Percentiles rank a stretch among this genome's conserved stretches.
Evolutionary conservation across 768 basidiomycete species (phyloP).

Genomic region (Boletales sp.): DNA sequence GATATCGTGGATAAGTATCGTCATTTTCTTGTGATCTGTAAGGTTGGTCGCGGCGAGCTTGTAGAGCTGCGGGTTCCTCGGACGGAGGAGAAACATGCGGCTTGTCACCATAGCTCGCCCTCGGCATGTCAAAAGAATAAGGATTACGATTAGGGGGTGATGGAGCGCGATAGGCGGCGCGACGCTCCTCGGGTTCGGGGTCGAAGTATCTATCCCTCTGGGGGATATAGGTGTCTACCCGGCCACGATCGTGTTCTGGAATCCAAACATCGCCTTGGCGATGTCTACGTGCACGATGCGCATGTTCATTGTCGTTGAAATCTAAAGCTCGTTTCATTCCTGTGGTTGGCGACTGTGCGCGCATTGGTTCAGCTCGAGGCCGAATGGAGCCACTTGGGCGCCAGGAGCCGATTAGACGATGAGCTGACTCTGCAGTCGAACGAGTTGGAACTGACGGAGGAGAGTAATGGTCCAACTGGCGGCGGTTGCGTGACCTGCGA

Average conservation of each 20-base stretch:
- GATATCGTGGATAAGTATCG: constrained; percentile 12
- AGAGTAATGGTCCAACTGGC: constrained; percentile 7
- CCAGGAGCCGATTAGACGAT: constrained; percentile 3
- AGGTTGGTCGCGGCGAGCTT: constrained; percentile 6
- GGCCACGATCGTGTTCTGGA: constrained; percentile 6
- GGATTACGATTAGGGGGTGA: constrained; percentile 7
- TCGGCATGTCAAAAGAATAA: constrained; percentile 6
- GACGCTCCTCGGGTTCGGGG: constrained; percentile 14
- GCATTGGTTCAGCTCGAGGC: constrained; percentile 17
- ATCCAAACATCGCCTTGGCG: constrained; percentile 20
- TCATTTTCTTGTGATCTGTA: constrained; percentile 13
- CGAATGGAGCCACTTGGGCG: constrained; percentile 4
- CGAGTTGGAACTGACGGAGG: constrained; percentile 5
- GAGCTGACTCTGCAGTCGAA: constrained; percentile 1
- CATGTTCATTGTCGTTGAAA: constrained; percentile 16
- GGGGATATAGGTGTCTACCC: constrained; percentile 5
- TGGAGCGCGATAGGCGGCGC: constrained; percentile 2
- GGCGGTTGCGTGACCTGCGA: constrained; percentile 3
- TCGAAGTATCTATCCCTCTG: constrained; percentile 10
- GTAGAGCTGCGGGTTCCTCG: background rate
- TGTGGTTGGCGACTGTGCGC: constrained; percentile 9
- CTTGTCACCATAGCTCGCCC: constrained; percentile 7
- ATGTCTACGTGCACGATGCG: constrained; percentile 20
- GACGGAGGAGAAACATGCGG: background rate
- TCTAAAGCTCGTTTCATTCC: constrained; percentile 24